Evolutionary conservation across 2,329 filamentous ascomycete genomes (phyloP), one percentile per base, ranked within the genome.

Genomic region (Claviceps sp.): DNA sequence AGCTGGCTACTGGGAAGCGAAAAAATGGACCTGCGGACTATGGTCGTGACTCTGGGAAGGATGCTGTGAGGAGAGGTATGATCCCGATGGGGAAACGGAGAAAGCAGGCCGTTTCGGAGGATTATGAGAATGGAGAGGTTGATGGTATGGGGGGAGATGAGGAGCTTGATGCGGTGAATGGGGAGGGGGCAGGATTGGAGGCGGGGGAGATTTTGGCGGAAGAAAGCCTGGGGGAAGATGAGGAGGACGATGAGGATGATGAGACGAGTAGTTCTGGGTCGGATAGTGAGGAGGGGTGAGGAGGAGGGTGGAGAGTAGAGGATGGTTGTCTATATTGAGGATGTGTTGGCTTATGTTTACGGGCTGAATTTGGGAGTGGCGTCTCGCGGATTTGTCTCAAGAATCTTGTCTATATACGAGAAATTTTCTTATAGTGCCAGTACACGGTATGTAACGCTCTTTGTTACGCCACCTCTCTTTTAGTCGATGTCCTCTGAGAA

Each of bases 201-300:
- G 62, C 57, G 26, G 65, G 62, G 1, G 67, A 70, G 49, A 63
- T 70, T 36, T 62, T 71, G 57, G 67, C 60, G 1, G 68, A 71
- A 59, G 63, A 70, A 48, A 70, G 67, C 42, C 56, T 68, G 40
- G 65, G 60, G 2, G 69, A 70, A 49, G 66, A 68, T 13, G 59
- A 58, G 1, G 63, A 57, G 1, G 63, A 62, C 26, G 61, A 63
- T 14, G 61, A 65, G 11, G 59, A 66, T 18, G 61, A 63, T 5
- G 61, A 61, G 13, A 72, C 70, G 13, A 73, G 71, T 50, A 74
- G 71, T 48, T 73, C 71, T 1, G 69, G 67, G 16, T 65, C 67
- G n/a, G 68, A 70, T 48, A 61, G 61, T 24, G 65, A 65, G 18
- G 5, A 14, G 24, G 50, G 14, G 30, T 14, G 24, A 11, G 26